phyloP scores from a whole-genome alignment of 345 rosid genomes.

The Litchi chinensis region DNA sequence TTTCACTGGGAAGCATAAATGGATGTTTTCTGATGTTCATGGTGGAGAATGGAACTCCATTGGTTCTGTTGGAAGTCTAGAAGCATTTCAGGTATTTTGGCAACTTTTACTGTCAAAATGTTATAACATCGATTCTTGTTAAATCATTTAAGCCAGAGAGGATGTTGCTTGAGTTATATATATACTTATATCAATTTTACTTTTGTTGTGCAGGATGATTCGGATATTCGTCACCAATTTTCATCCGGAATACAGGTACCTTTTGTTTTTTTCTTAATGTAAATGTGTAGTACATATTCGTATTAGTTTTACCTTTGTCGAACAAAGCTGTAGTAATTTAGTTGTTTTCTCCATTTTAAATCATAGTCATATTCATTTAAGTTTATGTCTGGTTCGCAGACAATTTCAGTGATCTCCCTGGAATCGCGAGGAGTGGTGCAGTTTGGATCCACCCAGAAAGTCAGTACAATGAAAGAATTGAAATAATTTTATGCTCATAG shows the following conservation, averaged over 20 bases:
- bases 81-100: conserved; percentile 42
- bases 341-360: not conserved
- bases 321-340: not conserved
- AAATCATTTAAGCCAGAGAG: not conserved
- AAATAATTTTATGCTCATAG: not conserved
- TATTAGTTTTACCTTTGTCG: not conserved
- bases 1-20: conserved; percentile 63
- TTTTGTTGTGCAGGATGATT: conserved; percentile 37
- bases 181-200: conserved; percentile 5
- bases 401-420: conserved; percentile 67
- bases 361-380: conserved; percentile 3
- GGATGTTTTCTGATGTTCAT: conserved; percentile 62
- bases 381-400: conserved; percentile 48
- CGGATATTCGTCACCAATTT: conserved; percentile 42
- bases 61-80: conserved; percentile 20
- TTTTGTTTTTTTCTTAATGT: not conserved
- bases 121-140: not conserved
- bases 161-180: not conserved
- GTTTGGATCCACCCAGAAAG: conserved; percentile 85
- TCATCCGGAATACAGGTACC: conserved; percentile 57
- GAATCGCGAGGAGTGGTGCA: conserved; percentile 70
- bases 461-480: conserved; percentile 31
- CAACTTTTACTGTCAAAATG: not conserved
- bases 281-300: not conserved
- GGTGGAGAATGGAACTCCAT: conserved; percentile 22